Percentiles rank a stretch among this genome's conserved stretches.
Evolutionary conservation across 2,329 filamentous ascomycete species (phyloP).

Genomic region (Sclerotinia nivalis): DNA sequence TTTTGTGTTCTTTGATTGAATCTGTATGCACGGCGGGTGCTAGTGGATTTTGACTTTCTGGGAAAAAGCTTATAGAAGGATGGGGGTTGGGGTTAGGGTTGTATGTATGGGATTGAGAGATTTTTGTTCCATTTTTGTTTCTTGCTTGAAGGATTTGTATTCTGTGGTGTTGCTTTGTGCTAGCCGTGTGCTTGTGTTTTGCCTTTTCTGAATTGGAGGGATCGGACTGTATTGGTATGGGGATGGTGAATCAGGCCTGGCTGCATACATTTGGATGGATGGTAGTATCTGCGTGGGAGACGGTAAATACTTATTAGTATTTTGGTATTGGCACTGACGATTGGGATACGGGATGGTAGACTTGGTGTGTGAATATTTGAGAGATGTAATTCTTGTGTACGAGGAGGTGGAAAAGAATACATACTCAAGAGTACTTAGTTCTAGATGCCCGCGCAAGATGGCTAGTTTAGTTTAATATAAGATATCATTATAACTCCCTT

Average conservation of each 20-base stretch:
- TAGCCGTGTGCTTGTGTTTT: background rate
- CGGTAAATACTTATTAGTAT: conserved; percentile 1
- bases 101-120: conserved; percentile 5
- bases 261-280: conserved; percentile 16
- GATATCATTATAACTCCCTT: background rate
- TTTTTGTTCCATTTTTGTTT: background rate
- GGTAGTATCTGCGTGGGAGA: background rate
- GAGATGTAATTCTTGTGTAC: background rate
- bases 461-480: conserved; percentile 3
- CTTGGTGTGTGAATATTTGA: background rate
- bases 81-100: background rate
- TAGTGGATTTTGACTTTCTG: background rate
- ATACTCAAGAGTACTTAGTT: background rate
- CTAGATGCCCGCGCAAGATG: background rate
- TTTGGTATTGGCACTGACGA: conserved; percentile 1
- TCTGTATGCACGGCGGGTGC: conserved; percentile 8
- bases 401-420: background rate
- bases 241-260: background rate
- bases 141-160: background rate
- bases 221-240: conserved; percentile 11
- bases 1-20: background rate
- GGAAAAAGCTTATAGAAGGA: conserved; percentile 19
- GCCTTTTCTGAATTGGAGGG: background rate
- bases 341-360: background rate
- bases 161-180: background rate